Conservation (phyloP, 352 stramenopile species). For the Saprolegnia parasitica region DNA sequence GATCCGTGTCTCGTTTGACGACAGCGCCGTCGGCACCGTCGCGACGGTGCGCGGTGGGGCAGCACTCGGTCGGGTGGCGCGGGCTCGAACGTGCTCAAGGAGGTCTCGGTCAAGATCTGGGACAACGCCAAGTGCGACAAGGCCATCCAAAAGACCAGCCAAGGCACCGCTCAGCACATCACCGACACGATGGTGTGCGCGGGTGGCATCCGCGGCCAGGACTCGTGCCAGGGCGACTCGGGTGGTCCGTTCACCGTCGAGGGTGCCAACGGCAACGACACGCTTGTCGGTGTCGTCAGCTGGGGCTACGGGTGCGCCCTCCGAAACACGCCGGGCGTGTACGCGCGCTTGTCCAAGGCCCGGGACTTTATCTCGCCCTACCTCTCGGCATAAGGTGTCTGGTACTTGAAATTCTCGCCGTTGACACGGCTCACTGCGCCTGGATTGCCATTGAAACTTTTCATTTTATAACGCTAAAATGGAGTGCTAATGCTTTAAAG, state of each 20-base stretch:
- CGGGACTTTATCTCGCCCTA: constrained; percentile 34
- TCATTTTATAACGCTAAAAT: no score
- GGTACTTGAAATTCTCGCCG: no score
- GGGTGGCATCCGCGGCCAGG: constrained; percentile 41
- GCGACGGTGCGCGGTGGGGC: constrained; percentile 34
- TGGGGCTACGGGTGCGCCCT: constrained; percentile 53
- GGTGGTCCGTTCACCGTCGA: constrained; percentile 41
- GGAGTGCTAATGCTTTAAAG: no score
- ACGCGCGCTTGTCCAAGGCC: constrained; percentile 35
- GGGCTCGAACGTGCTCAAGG: constrained; percentile 35
- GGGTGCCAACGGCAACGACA: constrained; percentile 33
- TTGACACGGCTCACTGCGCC: no score
- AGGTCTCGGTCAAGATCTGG: constrained; percentile 41
- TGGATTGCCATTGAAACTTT: no score
- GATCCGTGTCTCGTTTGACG: constrained; percentile 41
- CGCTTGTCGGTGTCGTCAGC: constrained; percentile 50
- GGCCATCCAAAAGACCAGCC: constrained; percentile 29
- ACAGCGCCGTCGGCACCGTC: constrained; percentile 34
- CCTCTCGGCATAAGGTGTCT: no score
- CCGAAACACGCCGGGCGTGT: constrained; percentile 39
- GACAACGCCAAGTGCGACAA: constrained; percentile 39
- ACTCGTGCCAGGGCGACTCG: constrained; percentile 59
- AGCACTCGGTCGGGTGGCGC: constrained; percentile 31
- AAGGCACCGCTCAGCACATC: constrained; percentile 29
- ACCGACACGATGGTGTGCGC: constrained; percentile 61